A percentile compares a stretch with the other conserved stretches of the same genome.
Conservation (phyloP, 305 asterid genomes). For the Fraxinus angustifolia region DNA sequence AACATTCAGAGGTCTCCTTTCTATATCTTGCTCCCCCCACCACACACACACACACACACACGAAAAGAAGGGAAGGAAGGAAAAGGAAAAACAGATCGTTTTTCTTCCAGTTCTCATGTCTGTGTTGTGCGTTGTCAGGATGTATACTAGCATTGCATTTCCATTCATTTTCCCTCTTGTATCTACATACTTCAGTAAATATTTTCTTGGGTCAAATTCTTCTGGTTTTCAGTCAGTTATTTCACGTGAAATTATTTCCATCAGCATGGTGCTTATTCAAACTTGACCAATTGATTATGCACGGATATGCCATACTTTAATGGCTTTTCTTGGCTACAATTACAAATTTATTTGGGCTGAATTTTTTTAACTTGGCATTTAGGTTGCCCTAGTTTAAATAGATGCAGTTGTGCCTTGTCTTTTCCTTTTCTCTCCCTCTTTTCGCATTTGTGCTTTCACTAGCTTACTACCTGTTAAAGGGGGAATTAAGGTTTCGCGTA, state of each 20-base stretch:
- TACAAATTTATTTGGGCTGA: background rate
- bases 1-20: constrained; percentile 50
- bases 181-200: background rate
- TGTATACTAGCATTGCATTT: background rate
- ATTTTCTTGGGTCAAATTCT: background rate
- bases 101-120: background rate
- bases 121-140: background rate
- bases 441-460: background rate
- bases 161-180: background rate
- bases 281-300: background rate
- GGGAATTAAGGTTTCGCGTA: background rate
- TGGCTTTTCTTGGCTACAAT: background rate
- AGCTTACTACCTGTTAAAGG: background rate
- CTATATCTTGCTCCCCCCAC: background rate
- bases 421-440: background rate
- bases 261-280: background rate
- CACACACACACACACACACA: background rate
- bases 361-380: background rate
- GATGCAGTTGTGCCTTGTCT: background rate
- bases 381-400: background rate
- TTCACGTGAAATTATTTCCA: background rate
- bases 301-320: background rate
- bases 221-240: background rate
- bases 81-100: background rate
- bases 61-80: background rate